Evolutionary conservation across 129 eudicot species (phyloP).

Genomic region (Lactuca sativa): DNA sequence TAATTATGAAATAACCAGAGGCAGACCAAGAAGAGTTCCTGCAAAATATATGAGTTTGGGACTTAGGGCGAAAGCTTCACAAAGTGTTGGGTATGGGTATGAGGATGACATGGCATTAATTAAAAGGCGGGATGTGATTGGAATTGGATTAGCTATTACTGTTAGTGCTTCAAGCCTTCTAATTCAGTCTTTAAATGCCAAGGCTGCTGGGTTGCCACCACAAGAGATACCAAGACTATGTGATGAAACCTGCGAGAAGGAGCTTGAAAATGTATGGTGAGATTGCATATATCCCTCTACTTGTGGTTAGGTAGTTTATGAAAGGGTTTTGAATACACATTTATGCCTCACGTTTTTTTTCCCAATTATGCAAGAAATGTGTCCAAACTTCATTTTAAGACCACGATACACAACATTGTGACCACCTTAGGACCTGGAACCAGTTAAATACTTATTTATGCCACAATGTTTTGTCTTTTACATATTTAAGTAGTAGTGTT

Average conservation of each 20-base stretch:
- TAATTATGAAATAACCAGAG: slow-evolving; percentile 21
- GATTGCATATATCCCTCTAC: slow-evolving; percentile 58
- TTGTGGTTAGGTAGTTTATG: slow-evolving; percentile 18
- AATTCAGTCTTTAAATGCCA: slow-evolving; percentile 31
- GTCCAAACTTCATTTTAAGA: too few relatives aligned
- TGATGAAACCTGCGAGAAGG: slow-evolving; percentile 76
- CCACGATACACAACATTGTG: too few relatives aligned
- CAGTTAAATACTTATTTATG: too few relatives aligned
- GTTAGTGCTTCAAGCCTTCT: slow-evolving; percentile 57
- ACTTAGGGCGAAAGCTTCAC: slow-evolving; percentile 31
- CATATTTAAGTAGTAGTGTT: too few relatives aligned
- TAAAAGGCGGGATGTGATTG: slow-evolving; percentile 65
- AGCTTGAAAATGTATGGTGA: slow-evolving; percentile 99
- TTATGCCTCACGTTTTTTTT: too few relatives aligned
- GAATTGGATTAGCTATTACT: slow-evolving; percentile 51
- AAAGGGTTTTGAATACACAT: neutral
- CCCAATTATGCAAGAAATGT: too few relatives aligned
- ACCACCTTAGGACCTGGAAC: too few relatives aligned
- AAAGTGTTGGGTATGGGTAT: slow-evolving; percentile 15
- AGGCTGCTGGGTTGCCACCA: slow-evolving; percentile 88
- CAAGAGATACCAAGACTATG: slow-evolving; percentile 86
- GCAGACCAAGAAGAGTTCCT: slow-evolving; percentile 30
- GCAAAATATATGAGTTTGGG: slow-evolving; percentile 21
- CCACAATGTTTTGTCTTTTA: too few relatives aligned
- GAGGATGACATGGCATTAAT: slow-evolving; percentile 27